Conservation (phyloP, 805 yeast species). For the Maudiozyma barnettii region DNA sequence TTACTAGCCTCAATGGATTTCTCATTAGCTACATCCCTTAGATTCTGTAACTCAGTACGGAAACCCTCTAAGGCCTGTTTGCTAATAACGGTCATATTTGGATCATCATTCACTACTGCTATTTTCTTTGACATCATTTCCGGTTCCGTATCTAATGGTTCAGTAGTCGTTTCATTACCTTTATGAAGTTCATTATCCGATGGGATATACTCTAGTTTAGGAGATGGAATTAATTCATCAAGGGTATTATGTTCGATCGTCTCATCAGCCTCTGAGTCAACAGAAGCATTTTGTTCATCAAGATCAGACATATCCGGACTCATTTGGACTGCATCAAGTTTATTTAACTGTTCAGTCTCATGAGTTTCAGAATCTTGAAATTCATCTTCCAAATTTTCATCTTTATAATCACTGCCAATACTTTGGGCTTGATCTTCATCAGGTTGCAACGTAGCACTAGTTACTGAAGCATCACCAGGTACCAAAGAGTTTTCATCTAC, state of each 20-base stretch:
- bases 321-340: not conserved
- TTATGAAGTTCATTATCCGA: not conserved
- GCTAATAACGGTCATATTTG: not conserved
- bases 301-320: not conserved
- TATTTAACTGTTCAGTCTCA: not conserved
- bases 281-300: no score
- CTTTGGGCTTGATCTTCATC: no score
- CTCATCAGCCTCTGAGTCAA: not conserved
- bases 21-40: conserved; percentile 36
- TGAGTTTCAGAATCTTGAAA: not conserved
- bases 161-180: not conserved
- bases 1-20: conserved; percentile 52
- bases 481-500: no score
- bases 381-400: not conserved
- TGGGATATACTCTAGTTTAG: not conserved
- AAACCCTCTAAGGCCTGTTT: conserved; percentile 10
- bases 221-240: not conserved
- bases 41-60: conserved; percentile 29
- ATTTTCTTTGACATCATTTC: not conserved
- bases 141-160: not conserved
- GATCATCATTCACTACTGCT: not conserved
- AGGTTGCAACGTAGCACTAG: no score
- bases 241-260: not conserved
- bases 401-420: no score
- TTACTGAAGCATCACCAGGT: no score